Evolutionary conservation across 2,329 filamentous ascomycete species (phyloP), one percentile per base, ranked within the genome.

Genomic region (Neurospora crassa): DNA sequence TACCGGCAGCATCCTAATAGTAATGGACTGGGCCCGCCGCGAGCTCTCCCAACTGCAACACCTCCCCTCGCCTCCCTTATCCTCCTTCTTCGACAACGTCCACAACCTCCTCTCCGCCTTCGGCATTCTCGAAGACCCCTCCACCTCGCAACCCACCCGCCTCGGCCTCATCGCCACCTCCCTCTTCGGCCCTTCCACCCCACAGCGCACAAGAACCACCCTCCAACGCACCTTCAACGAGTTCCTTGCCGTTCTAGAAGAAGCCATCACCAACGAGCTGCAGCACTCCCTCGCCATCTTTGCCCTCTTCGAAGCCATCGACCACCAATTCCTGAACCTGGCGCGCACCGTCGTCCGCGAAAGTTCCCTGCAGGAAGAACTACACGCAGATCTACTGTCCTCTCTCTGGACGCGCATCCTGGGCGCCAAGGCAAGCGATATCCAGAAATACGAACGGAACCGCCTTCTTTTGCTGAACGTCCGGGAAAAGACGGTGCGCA

Each of bases 401-500:
- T 91, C 90, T 2, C 87, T 97, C 10, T 98, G 95, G 95, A 92
- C 92, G 2, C 90, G 91, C 67, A 89, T 97, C 29, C 88, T 97
- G 1, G 94, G 94, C 1, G 85, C 91, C 47, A 91, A 92, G 77
- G 89, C 91, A 8, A 86, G 85, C 67, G 87, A 91, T 75, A 85
- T 97, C n/a, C 88, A 89, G 78, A 97, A 97, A 80, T 97, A 94
- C 81, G 93, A 97, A 80, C 93, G 92, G 82, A 98, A 98, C 84
- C 91, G 91, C 73, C 86, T 89, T 68, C 85, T 97, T 0, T 88
- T 98, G 34, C 88, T 86, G 68, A 91, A 91, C 74, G 91, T 98
- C 71, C 90, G 94, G 74, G 88, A 91, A 72, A 92, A 91, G 77
- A 97, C 94, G 1, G 89, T 97, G 34, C 88, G 89, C 73, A 97